phyloP scores from a whole-genome alignment of 176 grass and related monocot species.

The Aegilops longissima region DNA sequence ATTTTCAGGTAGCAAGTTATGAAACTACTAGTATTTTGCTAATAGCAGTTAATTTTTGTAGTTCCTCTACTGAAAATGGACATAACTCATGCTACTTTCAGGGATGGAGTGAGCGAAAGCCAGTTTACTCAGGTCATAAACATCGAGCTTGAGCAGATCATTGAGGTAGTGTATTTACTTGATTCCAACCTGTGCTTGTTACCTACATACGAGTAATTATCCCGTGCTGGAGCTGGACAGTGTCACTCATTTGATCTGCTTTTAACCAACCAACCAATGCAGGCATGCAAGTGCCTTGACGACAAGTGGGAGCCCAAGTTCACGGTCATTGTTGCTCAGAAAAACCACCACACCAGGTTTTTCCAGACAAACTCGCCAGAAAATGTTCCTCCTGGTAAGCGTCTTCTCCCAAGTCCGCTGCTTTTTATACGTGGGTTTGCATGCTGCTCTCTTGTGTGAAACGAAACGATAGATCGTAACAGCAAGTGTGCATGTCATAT shows the following conservation, averaged over 20 bases:
- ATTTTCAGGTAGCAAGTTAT: conserved; percentile 67
- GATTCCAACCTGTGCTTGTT: not conserved
- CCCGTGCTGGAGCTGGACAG: not conserved
- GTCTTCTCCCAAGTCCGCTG: not conserved
- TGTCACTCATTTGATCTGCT: not conserved
- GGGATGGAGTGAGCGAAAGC: conserved; percentile 86
- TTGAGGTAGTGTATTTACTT: conserved; percentile 50
- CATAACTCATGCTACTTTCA: conserved; percentile 34
- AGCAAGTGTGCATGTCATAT: not conserved
- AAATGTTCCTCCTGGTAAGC: conserved; percentile 80
- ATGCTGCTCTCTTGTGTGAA: not conserved
- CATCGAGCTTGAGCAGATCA: conserved; percentile 92
- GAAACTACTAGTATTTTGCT: not conserved
- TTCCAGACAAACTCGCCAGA: conserved; percentile 64
- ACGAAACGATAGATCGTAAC: not conserved
- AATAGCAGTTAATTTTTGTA: conserved; percentile 7
- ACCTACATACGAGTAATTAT: not conserved
- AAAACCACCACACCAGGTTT: conserved; percentile 92
- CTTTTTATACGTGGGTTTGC: not conserved
- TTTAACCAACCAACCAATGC: not conserved
- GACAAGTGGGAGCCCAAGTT: conserved; percentile 81
- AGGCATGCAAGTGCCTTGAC: conserved; percentile 70
- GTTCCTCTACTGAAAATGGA: not conserved
- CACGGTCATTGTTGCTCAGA: conserved; percentile 77
- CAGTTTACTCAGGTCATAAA: conserved; percentile 90